These are phyloP conservation scores for Sanguinoderma infundibulare DNA, from an alignment of 1,284 basidiomycete species.

Conservation along the genomic window DNA sequence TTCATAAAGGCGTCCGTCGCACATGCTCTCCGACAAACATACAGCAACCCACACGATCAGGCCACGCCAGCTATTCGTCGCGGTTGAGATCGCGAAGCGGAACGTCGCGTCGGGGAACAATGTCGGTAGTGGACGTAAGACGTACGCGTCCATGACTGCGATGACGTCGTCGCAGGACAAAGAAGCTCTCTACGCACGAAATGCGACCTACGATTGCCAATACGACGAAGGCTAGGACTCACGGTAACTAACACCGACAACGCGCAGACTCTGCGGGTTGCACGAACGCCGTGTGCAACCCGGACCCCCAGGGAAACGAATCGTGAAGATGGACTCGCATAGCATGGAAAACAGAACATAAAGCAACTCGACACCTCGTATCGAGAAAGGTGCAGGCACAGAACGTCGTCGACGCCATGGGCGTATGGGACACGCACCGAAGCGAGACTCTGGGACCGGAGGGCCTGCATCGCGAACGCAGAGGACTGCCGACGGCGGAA, in stretches of 20 bases:
- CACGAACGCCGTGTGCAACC: no score
- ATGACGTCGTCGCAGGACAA: neutral
- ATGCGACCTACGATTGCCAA: no score
- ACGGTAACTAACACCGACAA: no score
- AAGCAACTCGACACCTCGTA: neutral
- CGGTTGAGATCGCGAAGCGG: neutral
- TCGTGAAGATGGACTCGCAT: neutral
- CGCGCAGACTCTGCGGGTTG: no score
- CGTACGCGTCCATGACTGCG: no score
- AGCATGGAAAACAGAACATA: neutral
- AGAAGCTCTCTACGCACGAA: no score
- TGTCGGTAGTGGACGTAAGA: no score
- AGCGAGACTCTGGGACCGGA: neutral
- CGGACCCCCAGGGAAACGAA: no score
- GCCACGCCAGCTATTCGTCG: neutral
- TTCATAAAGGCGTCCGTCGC: neutral
- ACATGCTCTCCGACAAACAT: neutral
- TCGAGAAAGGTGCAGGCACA: neutral
- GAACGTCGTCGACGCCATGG: neutral
- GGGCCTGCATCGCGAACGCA: neutral
- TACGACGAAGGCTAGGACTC: no score
- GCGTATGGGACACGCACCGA: neutral
- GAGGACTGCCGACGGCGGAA: neutral
- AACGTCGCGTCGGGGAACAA: neutral
- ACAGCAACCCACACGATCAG: neutral